Conservation (phyloP, 352 stramenopile genomes). For the Phytophthora litchii region DNA sequence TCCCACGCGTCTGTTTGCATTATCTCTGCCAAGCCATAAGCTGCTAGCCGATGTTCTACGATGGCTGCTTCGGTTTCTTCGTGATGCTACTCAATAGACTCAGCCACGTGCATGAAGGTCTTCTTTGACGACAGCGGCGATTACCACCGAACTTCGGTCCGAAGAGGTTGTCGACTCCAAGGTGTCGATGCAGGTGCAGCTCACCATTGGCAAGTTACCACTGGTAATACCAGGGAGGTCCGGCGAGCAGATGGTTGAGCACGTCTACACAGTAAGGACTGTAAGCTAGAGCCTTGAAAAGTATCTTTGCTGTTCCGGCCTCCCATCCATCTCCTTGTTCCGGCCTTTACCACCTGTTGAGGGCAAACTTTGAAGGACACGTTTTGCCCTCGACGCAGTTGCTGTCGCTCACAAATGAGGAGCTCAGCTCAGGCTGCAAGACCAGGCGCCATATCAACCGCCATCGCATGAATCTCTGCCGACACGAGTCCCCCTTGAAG, state of each 20-base stretch:
- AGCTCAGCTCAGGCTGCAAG: too few relatives aligned
- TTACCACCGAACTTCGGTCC: too few relatives aligned
- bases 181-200: too few relatives aligned
- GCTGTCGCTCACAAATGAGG: neutral
- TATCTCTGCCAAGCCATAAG: conserved; percentile 3
- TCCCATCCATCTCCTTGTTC: conserved; percentile 24
- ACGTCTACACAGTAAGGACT: conserved; percentile 6
- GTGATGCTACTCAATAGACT: conserved; percentile 1
- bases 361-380: neutral
- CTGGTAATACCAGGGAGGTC: neutral
- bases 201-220: too few relatives aligned
- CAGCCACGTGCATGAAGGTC: conserved; percentile 5
- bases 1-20: conserved; percentile 3
- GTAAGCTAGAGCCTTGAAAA: neutral
- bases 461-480: conserved; percentile 1
- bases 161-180: too few relatives aligned
- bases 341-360: conserved; percentile 25
- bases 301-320: conserved; percentile 33
- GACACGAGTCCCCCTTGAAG: neutral
- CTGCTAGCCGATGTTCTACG: neutral
- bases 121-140: conserved; percentile 7
- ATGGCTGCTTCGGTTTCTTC: conserved; percentile 3
- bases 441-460: neutral
- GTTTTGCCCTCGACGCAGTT: conserved; percentile 3
- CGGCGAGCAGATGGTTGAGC: conserved; percentile 13